Evolutionary conservation across 805 yeast genomes (phyloP), one percentile per base, ranked within the genome.

Genomic region (Candida odintsovae): DNA sequence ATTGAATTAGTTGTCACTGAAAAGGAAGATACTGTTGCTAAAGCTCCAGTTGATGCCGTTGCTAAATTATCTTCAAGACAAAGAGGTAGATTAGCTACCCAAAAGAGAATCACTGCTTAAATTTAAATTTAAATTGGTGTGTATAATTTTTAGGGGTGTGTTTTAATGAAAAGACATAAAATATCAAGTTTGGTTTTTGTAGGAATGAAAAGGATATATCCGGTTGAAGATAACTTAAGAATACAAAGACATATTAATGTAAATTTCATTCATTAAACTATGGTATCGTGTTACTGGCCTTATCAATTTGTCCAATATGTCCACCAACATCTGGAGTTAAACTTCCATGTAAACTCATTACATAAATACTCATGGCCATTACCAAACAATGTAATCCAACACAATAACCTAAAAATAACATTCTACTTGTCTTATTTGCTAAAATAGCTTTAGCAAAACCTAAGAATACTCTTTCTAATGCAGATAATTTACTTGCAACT

Each of bases 1-100:
- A 92, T 94, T 73, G 99, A 94, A 83, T 80, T 94, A 70, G 83
- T 89, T 71, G 80, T 94, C 66, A 86, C 97, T 69, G 99, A 94
- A 83, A 87, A 83, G 76, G 94, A 79, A 64, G 98, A 90, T 78
- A 81, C 77, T 68, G 88, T 94, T 73, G 90, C 83, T 69, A 94
- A 92, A 84, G 90, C 98, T 68, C 73, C 75, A 64, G 95, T 87
- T 66, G 74, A 69, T 66, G 63, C 75, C 62, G 71, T 69, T 56
- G 81, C 78, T 65, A 86, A 88, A 80, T 83, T 84, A 73, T 79
- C 84, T 75, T 71, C 90, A 62, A 86, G 96, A 83, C 96, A 89
- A 80, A 82, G 80, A 74, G 97, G 94, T 74, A 86, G 94, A 78
- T 76, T 85, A 68, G 84, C 90, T 69, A 36, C 39, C 23, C 89